These are phyloP conservation scores for Ceratocystis colombiana DNA, from an alignment of 2,329 filamentous ascomycete genomes.

Conservation along the genomic window DNA sequence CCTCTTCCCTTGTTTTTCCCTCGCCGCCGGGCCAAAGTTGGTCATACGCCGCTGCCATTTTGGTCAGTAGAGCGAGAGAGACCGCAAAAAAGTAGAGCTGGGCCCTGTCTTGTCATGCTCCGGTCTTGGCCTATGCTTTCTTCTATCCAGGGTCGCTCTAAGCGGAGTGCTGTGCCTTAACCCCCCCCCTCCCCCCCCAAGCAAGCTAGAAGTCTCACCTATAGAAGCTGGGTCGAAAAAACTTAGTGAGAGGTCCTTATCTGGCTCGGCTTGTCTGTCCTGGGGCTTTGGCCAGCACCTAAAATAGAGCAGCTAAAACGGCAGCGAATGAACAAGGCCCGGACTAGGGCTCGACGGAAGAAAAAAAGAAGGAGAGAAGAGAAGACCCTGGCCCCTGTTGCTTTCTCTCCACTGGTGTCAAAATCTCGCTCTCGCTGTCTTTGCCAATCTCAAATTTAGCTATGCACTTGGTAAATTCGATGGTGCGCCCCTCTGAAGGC, in stretches of 20 bases:
- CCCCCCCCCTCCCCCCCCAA: not conserved
- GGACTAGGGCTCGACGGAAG: not conserved
- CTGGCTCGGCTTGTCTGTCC: conserved; percentile 2
- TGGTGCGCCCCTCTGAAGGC: too few species aligned
- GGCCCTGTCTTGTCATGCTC: conserved; percentile 9
- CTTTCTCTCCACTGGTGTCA: not conserved
- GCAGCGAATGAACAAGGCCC: conserved; percentile 5
- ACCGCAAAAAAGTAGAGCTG: not conserved
- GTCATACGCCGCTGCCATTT: conserved; percentile 4
- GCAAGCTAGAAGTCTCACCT: not conserved
- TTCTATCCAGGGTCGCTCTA: conserved; percentile 2
- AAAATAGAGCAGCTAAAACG: conserved; percentile 15
- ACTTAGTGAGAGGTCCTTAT: not conserved
- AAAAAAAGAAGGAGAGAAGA: not conserved
- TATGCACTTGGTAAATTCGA: too few species aligned
- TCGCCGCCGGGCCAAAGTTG: not conserved
- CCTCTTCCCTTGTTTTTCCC: not conserved
- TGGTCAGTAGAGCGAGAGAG: not conserved
- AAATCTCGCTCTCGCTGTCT: not conserved
- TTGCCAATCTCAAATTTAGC: too few species aligned
- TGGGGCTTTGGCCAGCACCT: not conserved
- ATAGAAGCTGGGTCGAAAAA: not conserved
- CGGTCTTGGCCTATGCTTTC: conserved; percentile 7
- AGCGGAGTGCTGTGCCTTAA: conserved; percentile 8
- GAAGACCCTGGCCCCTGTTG: not conserved